A percentile compares a stretch with the other conserved stretches of the same genome.
These are phyloP conservation scores for Vachellia pachyceras DNA, from an alignment of 306 rosid species.

Conservation along the genomic window DNA sequence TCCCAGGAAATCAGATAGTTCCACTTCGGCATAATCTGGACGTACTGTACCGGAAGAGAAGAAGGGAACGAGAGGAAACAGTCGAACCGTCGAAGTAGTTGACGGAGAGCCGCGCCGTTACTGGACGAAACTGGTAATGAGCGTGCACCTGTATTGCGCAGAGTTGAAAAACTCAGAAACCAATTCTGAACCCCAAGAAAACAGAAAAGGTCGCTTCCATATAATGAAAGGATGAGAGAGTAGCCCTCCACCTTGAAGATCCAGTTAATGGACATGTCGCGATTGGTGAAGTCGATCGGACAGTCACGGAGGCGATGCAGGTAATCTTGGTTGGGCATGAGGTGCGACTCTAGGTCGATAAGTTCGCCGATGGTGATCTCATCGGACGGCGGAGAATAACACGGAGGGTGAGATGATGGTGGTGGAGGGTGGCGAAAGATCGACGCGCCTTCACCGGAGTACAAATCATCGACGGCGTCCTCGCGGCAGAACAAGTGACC, in stretches of 20 bases:
- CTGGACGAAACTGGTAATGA: conserved; percentile 54
- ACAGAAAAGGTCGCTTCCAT: neutral
- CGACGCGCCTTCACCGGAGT: neutral
- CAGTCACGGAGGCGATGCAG: conserved; percentile 52
- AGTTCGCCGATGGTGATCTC: conserved; percentile 32
- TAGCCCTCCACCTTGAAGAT: conserved; percentile 57
- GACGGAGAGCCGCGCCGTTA: conserved; percentile 75
- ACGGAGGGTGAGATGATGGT: neutral
- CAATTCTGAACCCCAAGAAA: neutral
- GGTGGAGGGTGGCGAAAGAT: conserved; percentile 20
- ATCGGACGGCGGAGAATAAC: conserved; percentile 12
- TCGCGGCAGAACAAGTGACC: conserved; percentile 42
- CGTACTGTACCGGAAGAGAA: conserved; percentile 53
- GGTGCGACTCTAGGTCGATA: conserved; percentile 39
- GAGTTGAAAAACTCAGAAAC: neutral
- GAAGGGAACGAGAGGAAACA: conserved; percentile 60
- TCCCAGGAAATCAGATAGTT: neutral
- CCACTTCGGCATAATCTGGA: neutral
- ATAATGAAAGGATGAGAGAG: neutral
- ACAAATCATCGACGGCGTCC: conserved; percentile 20
- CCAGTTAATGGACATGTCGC: conserved; percentile 75
- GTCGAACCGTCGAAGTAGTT: conserved; percentile 86
- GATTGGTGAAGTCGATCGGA: conserved; percentile 50
- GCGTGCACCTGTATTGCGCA: conserved; percentile 61
- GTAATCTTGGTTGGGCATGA: conserved; percentile 53